A percentile compares a stretch with the other conserved stretches of the same genome.
phyloP scores from a whole-genome alignment of 345 rosid species.

The Garcia nutans region DNA sequence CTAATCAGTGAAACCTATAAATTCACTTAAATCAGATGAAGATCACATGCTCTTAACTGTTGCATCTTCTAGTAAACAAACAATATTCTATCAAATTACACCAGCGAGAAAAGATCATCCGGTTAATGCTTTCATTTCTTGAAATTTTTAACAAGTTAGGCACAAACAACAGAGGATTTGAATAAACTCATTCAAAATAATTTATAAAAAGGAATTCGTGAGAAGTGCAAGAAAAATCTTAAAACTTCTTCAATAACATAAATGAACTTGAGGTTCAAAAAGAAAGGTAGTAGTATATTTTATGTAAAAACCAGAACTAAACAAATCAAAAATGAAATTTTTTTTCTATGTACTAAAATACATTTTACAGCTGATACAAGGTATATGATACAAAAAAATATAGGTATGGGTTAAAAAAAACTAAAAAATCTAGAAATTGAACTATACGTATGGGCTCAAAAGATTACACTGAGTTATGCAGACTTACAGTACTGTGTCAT shows the following conservation, averaged over 20 bases:
- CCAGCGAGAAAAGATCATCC: neutral
- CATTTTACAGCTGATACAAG: neutral
- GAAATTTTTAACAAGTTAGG: neutral
- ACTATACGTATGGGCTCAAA: neutral
- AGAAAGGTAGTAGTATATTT: neutral
- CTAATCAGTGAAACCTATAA: too few species aligned
- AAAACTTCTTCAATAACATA: neutral
- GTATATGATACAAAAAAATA: neutral
- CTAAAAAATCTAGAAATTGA: neutral
- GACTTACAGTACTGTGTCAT: neutral
- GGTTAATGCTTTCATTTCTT: neutral
- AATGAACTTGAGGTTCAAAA: neutral
- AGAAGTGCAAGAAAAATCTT: neutral
- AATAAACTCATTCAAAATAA: neutral
- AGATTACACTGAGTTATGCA: slow-evolving; percentile 11
- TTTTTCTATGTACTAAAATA: neutral
- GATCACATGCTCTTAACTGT: too few species aligned
- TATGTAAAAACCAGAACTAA: neutral
- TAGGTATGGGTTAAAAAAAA: neutral
- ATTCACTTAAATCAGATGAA: too few species aligned
- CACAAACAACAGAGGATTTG: neutral
- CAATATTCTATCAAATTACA: too few species aligned
- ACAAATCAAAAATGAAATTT: slow-evolving; percentile 4
- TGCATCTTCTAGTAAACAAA: too few species aligned
- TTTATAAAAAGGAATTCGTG: too few species aligned